Percentiles rank a stretch among this genome's conserved stretches.
Conservation (phyloP, 129 eudicot species). For the Ambrosia trifida region DNA sequence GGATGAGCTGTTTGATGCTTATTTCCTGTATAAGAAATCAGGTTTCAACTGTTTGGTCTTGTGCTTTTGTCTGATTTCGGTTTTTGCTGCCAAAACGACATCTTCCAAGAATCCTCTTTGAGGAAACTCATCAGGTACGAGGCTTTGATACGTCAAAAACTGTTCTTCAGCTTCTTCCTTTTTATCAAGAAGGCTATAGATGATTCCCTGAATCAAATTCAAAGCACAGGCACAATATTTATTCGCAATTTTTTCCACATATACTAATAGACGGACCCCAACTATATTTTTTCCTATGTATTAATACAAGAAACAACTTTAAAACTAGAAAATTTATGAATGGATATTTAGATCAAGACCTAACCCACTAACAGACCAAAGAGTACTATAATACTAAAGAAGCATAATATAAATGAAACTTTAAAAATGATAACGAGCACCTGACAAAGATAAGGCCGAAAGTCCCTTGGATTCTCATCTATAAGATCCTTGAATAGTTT, state of each 20-base stretch:
- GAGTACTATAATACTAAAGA: neutral
- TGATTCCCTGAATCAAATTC: slow-evolving; percentile 64
- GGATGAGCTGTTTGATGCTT: slow-evolving; percentile 8
- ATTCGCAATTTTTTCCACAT: neutral
- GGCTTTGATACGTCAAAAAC: slow-evolving; percentile 67
- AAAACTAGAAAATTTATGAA: too few species aligned
- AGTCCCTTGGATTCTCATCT: slow-evolving; percentile 83
- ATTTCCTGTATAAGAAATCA: slow-evolving; percentile 41
- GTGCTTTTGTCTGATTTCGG: slow-evolving; percentile 57
- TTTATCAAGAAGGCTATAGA: slow-evolving; percentile 72
- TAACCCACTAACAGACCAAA: neutral
- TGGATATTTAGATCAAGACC: too few species aligned
- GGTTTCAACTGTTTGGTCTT: slow-evolving; percentile 49
- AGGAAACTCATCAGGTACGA: slow-evolving; percentile 92
- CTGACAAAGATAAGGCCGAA: slow-evolving; percentile 96
- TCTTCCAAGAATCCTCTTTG: slow-evolving; percentile 88
- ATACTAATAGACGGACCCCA: too few species aligned
- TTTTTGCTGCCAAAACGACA: slow-evolving; percentile 84
- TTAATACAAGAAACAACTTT: too few species aligned
- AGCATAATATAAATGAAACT: neutral
- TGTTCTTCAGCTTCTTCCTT: slow-evolving; percentile 79
- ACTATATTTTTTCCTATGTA: too few species aligned
- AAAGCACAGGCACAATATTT: neutral
- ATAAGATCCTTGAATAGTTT: slow-evolving; percentile 54
- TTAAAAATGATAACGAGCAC: slow-evolving; percentile 30